A percentile compares a stretch with the other conserved stretches of the same genome.
Evolutionary conservation across 2,329 filamentous ascomycete genomes (phyloP).

Genomic region (Ceratocystis colombiana): DNA sequence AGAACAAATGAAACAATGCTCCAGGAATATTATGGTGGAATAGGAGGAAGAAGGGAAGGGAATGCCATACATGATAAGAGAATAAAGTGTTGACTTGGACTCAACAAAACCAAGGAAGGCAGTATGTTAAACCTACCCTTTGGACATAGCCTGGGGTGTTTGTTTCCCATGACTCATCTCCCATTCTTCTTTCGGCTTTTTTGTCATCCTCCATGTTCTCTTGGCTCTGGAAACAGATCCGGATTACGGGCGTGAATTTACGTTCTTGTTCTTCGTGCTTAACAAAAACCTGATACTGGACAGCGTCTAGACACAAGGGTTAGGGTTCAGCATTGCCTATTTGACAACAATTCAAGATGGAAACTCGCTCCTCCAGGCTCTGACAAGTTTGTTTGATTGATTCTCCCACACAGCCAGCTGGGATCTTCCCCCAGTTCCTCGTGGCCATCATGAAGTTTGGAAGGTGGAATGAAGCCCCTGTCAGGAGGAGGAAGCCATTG

Average conservation of each 20-base stretch:
- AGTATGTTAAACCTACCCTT: too few relatives aligned
- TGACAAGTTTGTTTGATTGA: not conserved
- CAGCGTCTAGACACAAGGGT: not conserved
- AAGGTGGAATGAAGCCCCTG: slow-evolving; percentile 3
- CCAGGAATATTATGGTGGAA: too few relatives aligned
- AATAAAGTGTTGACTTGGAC: not conserved
- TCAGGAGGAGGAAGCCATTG: not conserved
- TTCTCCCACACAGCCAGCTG: not conserved
- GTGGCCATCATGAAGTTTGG: slow-evolving; percentile 11
- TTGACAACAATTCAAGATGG: not conserved
- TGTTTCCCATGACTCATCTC: not conserved
- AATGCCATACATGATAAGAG: not conserved
- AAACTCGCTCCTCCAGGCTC: slow-evolving; percentile 1
- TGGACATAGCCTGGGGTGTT: too few relatives aligned
- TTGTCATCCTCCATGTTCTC: not conserved
- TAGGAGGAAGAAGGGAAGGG: not conserved
- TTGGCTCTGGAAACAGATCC: too few relatives aligned
- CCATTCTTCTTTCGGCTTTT: not conserved
- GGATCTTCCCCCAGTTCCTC: not conserved
- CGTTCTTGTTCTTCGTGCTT: not conserved
- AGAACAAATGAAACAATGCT: not conserved
- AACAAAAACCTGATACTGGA: not conserved
- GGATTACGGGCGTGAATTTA: too few relatives aligned
- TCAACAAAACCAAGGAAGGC: too few relatives aligned
- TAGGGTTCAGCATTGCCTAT: not conserved